Percentiles rank a stretch among this genome's conserved stretches.
phyloP scores from a whole-genome alignment of 441 rosid species.

The Erysimum pusillum region DNA sequence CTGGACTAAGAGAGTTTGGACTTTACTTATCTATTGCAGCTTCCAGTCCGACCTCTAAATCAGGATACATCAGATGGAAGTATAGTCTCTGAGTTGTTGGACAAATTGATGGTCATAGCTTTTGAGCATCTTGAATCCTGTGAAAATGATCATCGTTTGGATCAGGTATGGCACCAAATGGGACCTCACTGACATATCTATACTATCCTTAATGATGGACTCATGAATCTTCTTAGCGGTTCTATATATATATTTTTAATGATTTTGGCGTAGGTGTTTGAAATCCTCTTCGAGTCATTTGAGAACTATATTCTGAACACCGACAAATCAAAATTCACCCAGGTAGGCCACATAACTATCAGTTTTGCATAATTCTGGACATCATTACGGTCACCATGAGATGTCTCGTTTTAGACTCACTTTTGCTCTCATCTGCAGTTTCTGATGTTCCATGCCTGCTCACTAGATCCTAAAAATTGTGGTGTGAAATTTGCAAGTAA shows the following conservation, averaged over 20 bases:
- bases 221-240: background rate
- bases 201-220: background rate
- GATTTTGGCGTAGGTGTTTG: constrained; percentile 64
- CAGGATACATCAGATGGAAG: constrained; percentile 58
- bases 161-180: constrained; percentile 59
- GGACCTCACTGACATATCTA: background rate
- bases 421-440: constrained; percentile 62
- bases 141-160: constrained; percentile 64
- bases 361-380: background rate
- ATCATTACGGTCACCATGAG: constrained; percentile 6
- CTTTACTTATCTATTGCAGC: constrained; percentile 48
- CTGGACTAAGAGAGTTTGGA: constrained; percentile 4
- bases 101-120: constrained; percentile 71
- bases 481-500: constrained; percentile 69
- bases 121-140: constrained; percentile 88
- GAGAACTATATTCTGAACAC: constrained; percentile 64
- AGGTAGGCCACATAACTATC: constrained; percentile 55
- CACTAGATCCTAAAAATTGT: constrained; percentile 83
- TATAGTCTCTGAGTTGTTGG: constrained; percentile 68
- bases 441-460: constrained; percentile 84
- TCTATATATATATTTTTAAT: constrained; percentile 3
- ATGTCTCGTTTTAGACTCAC: constrained; percentile 19
- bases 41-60: constrained; percentile 54
- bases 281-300: constrained; percentile 73
- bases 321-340: constrained; percentile 81